These are phyloP conservation scores for Tuber magnatum DNA, from an alignment of 495 filamentous ascomycete species.

Conservation along the genomic window DNA sequence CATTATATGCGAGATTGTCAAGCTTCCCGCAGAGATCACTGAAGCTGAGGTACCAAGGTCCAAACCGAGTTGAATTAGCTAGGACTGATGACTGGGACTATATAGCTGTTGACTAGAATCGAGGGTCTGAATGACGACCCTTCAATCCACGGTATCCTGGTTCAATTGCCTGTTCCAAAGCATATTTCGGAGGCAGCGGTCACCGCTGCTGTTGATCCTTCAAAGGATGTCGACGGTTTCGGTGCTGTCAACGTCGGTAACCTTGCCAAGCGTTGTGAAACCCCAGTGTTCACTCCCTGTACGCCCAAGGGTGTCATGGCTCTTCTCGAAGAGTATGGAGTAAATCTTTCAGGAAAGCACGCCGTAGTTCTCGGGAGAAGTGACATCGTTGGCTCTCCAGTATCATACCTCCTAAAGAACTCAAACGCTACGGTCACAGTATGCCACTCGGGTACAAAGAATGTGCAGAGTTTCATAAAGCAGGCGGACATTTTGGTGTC, in stretches of 20 bases:
- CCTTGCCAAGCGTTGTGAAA: slow-evolving; percentile 85
- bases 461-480: slow-evolving; percentile 66
- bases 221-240: slow-evolving; percentile 98
- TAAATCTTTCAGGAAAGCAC: slow-evolving; percentile 78
- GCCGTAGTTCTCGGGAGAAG: slow-evolving; percentile 91
- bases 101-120: slow-evolving; percentile 65
- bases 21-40: slow-evolving; percentile 70
- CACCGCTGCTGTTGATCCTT: slow-evolving; percentile 80
- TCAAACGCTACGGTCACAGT: slow-evolving; percentile 94
- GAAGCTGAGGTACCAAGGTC: slow-evolving; percentile 55
- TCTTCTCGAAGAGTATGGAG: slow-evolving; percentile 71
- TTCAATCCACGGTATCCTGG: slow-evolving; percentile 80
- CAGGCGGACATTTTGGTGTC: slow-evolving; percentile 82
- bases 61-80: background rate
- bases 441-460: slow-evolving; percentile 80
- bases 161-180: slow-evolving; percentile 82
- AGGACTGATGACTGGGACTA: background rate
- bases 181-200: slow-evolving; percentile 82
- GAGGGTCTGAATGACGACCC: slow-evolving; percentile 78
- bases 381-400: slow-evolving; percentile 94
- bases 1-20: slow-evolving; percentile 77
- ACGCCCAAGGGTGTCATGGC: slow-evolving; percentile 97
- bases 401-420: slow-evolving; percentile 89
- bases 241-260: slow-evolving; percentile 89
- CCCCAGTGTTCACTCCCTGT: slow-evolving; percentile 82